phyloP scores from a whole-genome alignment of 805 yeast genomes.

The Ogataea glucozyma region DNA sequence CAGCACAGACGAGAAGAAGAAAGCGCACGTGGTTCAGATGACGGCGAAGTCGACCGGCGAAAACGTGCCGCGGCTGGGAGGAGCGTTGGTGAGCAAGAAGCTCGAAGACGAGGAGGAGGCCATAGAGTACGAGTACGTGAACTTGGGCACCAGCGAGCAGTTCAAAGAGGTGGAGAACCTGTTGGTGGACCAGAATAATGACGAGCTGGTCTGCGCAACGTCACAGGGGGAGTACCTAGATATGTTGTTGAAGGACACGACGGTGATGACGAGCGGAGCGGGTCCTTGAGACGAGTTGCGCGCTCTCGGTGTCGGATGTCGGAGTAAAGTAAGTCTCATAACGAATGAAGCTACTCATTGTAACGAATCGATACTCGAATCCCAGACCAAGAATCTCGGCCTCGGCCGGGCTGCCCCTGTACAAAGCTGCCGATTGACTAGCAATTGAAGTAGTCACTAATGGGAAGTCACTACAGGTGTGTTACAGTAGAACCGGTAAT shows the following conservation, averaged over 20 bases:
- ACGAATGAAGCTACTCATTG: too few relatives aligned
- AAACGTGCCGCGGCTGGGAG: constrained; percentile 60
- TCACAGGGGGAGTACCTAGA: constrained; percentile 37
- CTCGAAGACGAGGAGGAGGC: constrained; percentile 61
- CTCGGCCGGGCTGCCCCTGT: too few relatives aligned
- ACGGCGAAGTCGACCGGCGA: constrained; percentile 65
- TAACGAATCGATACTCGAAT: too few relatives aligned
- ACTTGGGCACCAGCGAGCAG: constrained; percentile 36
- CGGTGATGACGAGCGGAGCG: too few relatives aligned
- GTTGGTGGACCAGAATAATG: constrained; percentile 25
- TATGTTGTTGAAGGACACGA: constrained; percentile 29
- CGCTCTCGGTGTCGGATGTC: too few relatives aligned
- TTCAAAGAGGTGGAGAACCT: constrained; percentile 29
- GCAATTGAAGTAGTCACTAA: too few relatives aligned
- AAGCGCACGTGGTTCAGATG: constrained; percentile 72
- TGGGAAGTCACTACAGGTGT: too few relatives aligned
- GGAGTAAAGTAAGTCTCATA: too few relatives aligned
- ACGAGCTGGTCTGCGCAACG: constrained; percentile 24
- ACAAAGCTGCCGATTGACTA: too few relatives aligned
- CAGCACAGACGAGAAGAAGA: constrained; percentile 30
- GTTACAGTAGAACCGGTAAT: too few relatives aligned
- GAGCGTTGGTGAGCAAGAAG: constrained; percentile 68
- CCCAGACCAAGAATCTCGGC: too few relatives aligned
- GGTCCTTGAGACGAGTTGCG: too few relatives aligned
- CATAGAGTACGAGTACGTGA: constrained; percentile 46